phyloP scores from a whole-genome alignment of 2,329 filamentous ascomycete species.

The Periconia macrospinosa region DNA sequence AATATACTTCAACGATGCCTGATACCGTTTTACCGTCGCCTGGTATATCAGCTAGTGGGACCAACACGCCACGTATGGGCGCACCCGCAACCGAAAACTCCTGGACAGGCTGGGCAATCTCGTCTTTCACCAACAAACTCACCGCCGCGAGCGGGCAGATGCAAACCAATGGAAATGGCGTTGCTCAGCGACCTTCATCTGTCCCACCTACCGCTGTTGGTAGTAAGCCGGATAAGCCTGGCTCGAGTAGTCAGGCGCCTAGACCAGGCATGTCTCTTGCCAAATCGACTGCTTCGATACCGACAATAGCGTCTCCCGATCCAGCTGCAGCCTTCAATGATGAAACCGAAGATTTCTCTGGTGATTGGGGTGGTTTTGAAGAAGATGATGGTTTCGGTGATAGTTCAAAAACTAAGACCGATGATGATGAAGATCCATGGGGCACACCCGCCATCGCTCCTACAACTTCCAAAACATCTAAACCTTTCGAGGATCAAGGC shows the following conservation, averaged over 20 bases:
- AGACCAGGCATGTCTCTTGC: slow-evolving; percentile 34
- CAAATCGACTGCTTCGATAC: slow-evolving; percentile 29
- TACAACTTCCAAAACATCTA: slow-evolving; percentile 42
- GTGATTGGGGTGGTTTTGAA: slow-evolving; percentile 75
- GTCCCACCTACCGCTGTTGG: slow-evolving; percentile 47
- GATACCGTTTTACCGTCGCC: slow-evolving; percentile 76
- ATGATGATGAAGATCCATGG: slow-evolving; percentile 59
- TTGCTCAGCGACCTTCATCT: slow-evolving; percentile 51
- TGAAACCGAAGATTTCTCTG: slow-evolving; percentile 62
- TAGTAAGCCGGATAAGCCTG: slow-evolving; percentile 53
- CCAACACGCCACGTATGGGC: slow-evolving; percentile 70
- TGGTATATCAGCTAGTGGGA: slow-evolving; percentile 48
- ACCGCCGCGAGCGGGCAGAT: slow-evolving; percentile 86
- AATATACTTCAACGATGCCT: slow-evolving; percentile 75
- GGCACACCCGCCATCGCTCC: slow-evolving; percentile 47
- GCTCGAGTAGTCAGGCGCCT: slow-evolving; percentile 44
- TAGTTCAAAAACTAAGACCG: slow-evolving; percentile 38
- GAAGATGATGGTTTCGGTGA: slow-evolving; percentile 49
- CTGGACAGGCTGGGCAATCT: slow-evolving; percentile 98
- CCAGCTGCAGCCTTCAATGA: slow-evolving; percentile 56
- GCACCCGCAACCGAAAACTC: slow-evolving; percentile 71
- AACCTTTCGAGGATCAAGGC: slow-evolving; percentile 75
- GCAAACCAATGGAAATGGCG: slow-evolving; percentile 53
- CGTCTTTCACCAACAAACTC: slow-evolving; percentile 95
- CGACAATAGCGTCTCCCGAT: slow-evolving; percentile 32